A percentile compares a stretch with the other conserved stretches of the same genome.
Evolutionary conservation across 2,329 filamentous ascomycete species (phyloP).

Genomic region (Diaporthe vaccinii): DNA sequence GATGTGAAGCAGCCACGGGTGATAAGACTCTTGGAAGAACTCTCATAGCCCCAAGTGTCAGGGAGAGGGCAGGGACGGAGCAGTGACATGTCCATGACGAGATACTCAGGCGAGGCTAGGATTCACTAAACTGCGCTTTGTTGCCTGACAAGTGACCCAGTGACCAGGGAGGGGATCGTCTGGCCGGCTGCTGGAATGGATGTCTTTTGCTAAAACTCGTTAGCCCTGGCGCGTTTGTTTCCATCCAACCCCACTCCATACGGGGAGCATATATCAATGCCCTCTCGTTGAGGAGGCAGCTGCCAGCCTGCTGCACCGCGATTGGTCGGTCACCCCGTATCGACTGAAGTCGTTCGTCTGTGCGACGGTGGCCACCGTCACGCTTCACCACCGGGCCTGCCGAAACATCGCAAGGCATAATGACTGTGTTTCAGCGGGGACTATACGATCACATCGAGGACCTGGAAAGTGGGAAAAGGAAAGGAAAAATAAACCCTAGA

Average conservation of each 20-base stretch:
- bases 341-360: constrained; percentile 26
- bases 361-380: constrained; percentile 23
- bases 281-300: constrained; percentile 18
- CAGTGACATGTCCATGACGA: constrained; percentile 15
- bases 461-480: background rate
- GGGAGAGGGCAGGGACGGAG: constrained; percentile 4
- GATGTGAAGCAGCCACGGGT: constrained; percentile 9
- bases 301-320: constrained; percentile 13
- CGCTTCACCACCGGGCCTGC: constrained; percentile 24
- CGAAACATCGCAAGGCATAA: constrained; percentile 26
- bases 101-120: constrained; percentile 24
- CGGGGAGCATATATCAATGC: background rate
- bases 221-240: constrained; percentile 16
- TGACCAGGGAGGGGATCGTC: background rate
- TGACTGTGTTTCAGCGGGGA: constrained; percentile 23
- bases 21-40: constrained; percentile 24
- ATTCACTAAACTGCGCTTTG: constrained; percentile 26
- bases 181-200: constrained; percentile 6
- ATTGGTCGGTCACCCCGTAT: constrained; percentile 23
- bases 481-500: constrained; percentile 12
- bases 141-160: constrained; percentile 11
- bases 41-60: background rate
- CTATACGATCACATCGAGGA: background rate
- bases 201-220: constrained; percentile 1
- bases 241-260: background rate